Conservation (phyloP, 495 filamentous ascomycete species). For the Aspergillus campestris region DNA sequence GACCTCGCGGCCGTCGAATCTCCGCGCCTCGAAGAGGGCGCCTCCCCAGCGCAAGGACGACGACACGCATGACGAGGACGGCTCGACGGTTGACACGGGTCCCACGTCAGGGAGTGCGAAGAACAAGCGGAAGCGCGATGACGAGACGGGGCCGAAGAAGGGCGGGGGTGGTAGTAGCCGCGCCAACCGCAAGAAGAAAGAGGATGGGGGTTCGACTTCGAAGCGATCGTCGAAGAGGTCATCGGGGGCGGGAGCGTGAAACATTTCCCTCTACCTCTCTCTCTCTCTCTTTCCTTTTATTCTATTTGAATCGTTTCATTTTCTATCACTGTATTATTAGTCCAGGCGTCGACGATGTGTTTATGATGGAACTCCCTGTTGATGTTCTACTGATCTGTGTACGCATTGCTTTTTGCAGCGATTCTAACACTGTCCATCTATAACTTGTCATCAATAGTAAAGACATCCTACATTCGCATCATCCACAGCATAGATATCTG, state of each 20-base stretch:
- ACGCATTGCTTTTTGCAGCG: no score
- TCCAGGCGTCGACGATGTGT: neutral
- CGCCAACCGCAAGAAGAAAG: constrained; percentile 57
- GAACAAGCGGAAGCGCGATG: constrained; percentile 52
- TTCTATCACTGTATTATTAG: constrained; percentile 5
- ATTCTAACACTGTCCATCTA: no score
- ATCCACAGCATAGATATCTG: no score
- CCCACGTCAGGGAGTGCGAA: constrained; percentile 29
- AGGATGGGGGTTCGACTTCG: constrained; percentile 27
- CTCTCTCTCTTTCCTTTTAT: neutral
- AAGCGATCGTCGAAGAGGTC: constrained; percentile 30
- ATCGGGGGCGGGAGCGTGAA: constrained; percentile 15
- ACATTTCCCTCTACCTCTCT: neutral
- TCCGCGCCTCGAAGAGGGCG: constrained; percentile 32
- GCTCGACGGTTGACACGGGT: constrained; percentile 31
- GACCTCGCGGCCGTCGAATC: constrained; percentile 31
- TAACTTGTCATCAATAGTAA: no score
- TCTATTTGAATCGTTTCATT: neutral
- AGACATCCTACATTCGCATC: no score
- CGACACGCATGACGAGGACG: constrained; percentile 45
- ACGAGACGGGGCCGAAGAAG: constrained; percentile 65
- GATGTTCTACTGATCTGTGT: neutral
- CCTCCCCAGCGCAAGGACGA: constrained; percentile 41
- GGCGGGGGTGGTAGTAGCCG: constrained; percentile 53
- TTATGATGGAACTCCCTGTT: neutral